These are phyloP conservation scores for Sanghuangporus weigelae DNA, from an alignment of 1,284 basidiomycete genomes.

Conservation along the genomic window DNA sequence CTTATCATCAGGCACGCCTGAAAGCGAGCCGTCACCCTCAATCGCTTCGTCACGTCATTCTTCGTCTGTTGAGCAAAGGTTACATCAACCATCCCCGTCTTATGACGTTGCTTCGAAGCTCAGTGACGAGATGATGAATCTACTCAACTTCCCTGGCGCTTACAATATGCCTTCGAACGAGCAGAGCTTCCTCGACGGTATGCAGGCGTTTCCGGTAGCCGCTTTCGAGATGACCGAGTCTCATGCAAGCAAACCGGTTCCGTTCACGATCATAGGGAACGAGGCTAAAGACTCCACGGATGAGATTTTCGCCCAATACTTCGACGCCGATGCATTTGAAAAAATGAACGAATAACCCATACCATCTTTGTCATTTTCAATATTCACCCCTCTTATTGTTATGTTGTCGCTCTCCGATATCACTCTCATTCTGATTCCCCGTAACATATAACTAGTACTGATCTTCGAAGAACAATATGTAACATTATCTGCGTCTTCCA, in stretches of 20 bases:
- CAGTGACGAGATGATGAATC: not conserved
- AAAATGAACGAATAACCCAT: not conserved
- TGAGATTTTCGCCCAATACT: not conserved
- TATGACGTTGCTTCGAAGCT: not conserved
- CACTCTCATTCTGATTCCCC: too few species aligned
- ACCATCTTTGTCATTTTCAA: not conserved
- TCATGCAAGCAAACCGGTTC: not conserved
- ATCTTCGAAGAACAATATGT: too few species aligned
- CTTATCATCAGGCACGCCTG: not conserved
- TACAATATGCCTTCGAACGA: not conserved
- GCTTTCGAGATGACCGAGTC: not conserved
- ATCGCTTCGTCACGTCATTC: not conserved
- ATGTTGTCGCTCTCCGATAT: too few species aligned
- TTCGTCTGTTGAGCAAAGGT: not conserved
- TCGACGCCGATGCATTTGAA: not conserved
- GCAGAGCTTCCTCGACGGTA: not conserved
- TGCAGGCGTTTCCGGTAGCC: not conserved
- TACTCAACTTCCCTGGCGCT: not conserved
- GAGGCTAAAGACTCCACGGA: not conserved
- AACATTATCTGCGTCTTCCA: too few species aligned
- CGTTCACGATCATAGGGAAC: not conserved
- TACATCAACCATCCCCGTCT: conserved; percentile 1
- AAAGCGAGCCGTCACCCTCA: not conserved
- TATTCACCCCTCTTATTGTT: too few species aligned
- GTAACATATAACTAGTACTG: too few species aligned